phyloP scores from a whole-genome alignment of 78 protist genomes.

The Ministeria vibrans region DNA sequence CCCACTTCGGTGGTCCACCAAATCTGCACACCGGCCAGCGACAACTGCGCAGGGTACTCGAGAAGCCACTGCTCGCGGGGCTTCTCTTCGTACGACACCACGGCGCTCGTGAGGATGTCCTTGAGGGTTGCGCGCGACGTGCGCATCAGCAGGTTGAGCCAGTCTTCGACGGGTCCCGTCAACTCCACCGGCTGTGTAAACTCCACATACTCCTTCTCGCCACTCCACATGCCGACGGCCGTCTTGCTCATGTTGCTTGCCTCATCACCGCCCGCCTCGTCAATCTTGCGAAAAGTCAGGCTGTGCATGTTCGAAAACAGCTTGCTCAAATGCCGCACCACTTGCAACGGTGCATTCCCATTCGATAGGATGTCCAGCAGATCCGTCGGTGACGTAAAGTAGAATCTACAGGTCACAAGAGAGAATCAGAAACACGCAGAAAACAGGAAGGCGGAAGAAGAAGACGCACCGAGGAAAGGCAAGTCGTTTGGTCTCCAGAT shows the following conservation, averaged over 20 bases:
- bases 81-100: slow-evolving; percentile 39
- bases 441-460: no score
- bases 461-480: slow-evolving; percentile 89
- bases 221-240: slow-evolving; percentile 53
- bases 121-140: slow-evolving; percentile 29
- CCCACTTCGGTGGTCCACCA: slow-evolving; percentile 67
- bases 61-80: slow-evolving; percentile 61
- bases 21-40: slow-evolving; percentile 41
- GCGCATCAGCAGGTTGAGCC: slow-evolving; percentile 47
- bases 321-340: slow-evolving; percentile 71
- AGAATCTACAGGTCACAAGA: no score
- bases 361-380: slow-evolving; percentile 83
- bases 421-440: no score
- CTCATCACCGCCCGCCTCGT: no score
- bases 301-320: slow-evolving; percentile 36
- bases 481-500: slow-evolving; percentile 78
- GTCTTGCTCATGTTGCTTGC: slow-evolving; percentile 7
- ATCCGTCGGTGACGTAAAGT: slow-evolving; percentile 67
- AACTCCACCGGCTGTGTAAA: slow-evolving; percentile 8
- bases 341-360: slow-evolving; percentile 56
- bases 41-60: slow-evolving; percentile 65
- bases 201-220: slow-evolving; percentile 56
- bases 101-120: slow-evolving; percentile 24
- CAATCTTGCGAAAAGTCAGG: background rate
- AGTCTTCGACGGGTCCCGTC: slow-evolving; percentile 68